phyloP scores from a whole-genome alignment of 2,329 filamentous ascomycete genomes.

The Venturia carpophila region DNA sequence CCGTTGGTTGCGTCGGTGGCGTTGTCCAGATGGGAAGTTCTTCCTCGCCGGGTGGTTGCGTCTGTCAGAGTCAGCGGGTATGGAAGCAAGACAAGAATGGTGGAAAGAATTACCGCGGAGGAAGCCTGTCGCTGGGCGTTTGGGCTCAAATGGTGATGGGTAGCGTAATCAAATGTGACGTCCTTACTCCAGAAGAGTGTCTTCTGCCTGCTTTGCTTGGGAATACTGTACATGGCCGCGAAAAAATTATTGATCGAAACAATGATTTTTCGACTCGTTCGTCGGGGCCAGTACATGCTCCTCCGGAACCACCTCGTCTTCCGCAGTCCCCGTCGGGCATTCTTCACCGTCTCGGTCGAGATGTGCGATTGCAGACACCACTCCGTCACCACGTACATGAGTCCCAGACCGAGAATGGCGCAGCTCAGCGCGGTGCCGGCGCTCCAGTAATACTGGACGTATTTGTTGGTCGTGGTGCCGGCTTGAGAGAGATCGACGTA shows the following conservation, averaged over 20 bases:
- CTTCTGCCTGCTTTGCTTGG: background rate
- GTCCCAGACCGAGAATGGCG: conserved; percentile 15
- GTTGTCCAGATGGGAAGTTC: background rate
- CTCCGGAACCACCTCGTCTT: conserved; percentile 15
- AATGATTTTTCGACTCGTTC: background rate
- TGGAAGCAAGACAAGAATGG: background rate
- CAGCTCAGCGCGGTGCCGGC: conserved; percentile 16
- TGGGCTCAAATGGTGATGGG: background rate
- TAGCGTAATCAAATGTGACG: background rate
- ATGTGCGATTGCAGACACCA: conserved; percentile 19
- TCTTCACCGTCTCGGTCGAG: conserved; percentile 14
- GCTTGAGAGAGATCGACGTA: conserved; percentile 16
- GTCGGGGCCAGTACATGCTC: conserved; percentile 11
- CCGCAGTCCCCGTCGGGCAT: conserved; percentile 15
- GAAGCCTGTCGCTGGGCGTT: background rate
- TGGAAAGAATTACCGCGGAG: background rate
- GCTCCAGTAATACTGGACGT: conserved; percentile 16
- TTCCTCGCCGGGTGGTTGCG: background rate
- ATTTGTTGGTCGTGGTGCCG: background rate
- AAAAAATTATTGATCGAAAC: background rate
- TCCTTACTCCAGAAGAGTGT: conserved; percentile 14
- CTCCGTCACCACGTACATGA: conserved; percentile 17
- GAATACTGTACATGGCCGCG: background rate
- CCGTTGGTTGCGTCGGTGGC: background rate
- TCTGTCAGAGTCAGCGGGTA: background rate